These are phyloP conservation scores for Blastomyces gilchristii DNA, from an alignment of 2,329 filamentous ascomycete species.

Conservation along the genomic window DNA sequence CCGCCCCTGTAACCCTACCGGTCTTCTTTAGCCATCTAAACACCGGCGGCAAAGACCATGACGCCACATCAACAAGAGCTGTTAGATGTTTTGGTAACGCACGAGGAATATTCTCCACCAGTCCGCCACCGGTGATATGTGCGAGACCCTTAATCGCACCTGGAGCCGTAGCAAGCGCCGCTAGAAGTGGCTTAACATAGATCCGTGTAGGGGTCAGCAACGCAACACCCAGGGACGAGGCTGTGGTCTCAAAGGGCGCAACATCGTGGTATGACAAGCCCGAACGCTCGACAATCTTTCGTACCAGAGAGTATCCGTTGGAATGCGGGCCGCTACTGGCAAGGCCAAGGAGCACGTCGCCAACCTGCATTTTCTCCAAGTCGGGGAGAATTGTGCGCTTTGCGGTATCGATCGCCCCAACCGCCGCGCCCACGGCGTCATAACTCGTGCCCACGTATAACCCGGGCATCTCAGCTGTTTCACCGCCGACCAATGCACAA, in stretches of 20 bases:
- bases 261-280: conserved; percentile 60
- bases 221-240: conserved; percentile 55
- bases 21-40: conserved; percentile 76
- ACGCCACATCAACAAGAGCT: conserved; percentile 66
- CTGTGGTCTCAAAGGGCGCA: conserved; percentile 61
- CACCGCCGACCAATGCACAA: conserved; percentile 88
- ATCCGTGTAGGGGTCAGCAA: conserved; percentile 86
- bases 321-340: conserved; percentile 83
- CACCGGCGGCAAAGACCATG: conserved; percentile 67
- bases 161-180: conserved; percentile 40
- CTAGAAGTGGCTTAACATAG: conserved; percentile 75
- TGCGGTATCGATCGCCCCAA: conserved; percentile 60
- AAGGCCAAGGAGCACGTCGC: conserved; percentile 78
- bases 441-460: conserved; percentile 86
- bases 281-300: conserved; percentile 68
- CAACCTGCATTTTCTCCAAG: conserved; percentile 62
- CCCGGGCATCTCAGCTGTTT: conserved; percentile 97
- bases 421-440: conserved; percentile 81
- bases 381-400: conserved; percentile 61
- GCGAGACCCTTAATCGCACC: conserved; percentile 70
- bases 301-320: conserved; percentile 94
- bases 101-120: conserved; percentile 87
- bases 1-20: conserved; percentile 58
- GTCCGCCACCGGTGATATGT: conserved; percentile 91
- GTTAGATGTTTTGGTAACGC: conserved; percentile 73